phyloP scores from a whole-genome alignment of 1,284 basidiomycete genomes.

The Anthracocystis walkeri region DNA sequence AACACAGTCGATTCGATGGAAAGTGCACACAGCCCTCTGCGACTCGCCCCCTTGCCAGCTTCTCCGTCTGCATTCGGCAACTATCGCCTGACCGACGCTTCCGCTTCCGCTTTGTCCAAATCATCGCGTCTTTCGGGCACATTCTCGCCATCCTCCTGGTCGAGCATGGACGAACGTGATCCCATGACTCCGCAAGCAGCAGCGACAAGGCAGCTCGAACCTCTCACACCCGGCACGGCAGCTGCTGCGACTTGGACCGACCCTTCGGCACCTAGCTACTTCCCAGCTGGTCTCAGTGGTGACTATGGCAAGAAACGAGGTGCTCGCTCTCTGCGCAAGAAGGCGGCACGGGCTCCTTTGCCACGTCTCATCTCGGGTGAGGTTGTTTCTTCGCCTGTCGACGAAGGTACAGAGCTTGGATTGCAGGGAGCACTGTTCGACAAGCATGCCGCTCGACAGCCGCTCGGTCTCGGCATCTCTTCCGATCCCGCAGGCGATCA shows the following conservation, averaged over 20 bases:
- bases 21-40: conserved; percentile 14
- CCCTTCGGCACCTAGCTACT: conserved; percentile 43
- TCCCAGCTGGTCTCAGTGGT: conserved; percentile 28
- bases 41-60: conserved; percentile 31
- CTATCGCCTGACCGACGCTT: conserved; percentile 25
- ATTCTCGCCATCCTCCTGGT: conserved; percentile 16
- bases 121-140: background rate
- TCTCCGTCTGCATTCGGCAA: conserved; percentile 38
- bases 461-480: background rate
- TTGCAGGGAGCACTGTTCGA: background rate
- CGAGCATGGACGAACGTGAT: conserved; percentile 26
- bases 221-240: conserved; percentile 42
- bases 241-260: conserved; percentile 53
- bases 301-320: conserved; percentile 11
- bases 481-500: background rate
- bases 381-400: conserved; percentile 19
- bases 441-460: background rate
- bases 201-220: conserved; percentile 4
- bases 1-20: conserved; percentile 24
- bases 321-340: conserved; percentile 21
- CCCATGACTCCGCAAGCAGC: conserved; percentile 25
- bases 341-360: conserved; percentile 20
- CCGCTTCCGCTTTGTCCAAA: background rate
- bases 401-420: background rate
- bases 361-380: conserved; percentile 33